These are phyloP conservation scores for Phytophthora capsici DNA, from an alignment of 352 stramenopile genomes.

Conservation along the genomic window DNA sequence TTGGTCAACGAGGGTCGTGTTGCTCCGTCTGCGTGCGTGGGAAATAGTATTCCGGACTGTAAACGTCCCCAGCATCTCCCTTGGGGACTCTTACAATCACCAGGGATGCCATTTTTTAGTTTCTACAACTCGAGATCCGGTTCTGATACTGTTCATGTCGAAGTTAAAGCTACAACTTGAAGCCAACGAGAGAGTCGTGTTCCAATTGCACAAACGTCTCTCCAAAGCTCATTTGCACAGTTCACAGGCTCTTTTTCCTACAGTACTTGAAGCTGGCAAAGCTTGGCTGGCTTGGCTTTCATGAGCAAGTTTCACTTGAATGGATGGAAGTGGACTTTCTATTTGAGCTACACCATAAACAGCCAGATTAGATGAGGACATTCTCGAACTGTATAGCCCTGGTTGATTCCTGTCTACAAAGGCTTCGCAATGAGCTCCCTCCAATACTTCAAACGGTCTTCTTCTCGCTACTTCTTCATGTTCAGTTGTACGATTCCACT, in stretches of 20 bases:
- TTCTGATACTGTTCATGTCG: conserved; percentile 25
- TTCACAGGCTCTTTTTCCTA: not conserved
- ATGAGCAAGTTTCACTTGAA: conserved; percentile 2
- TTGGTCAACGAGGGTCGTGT: conserved; percentile 10
- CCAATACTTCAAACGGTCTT: not conserved
- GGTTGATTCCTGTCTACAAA: not conserved
- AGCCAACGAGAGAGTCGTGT: not conserved
- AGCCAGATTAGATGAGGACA: conserved; percentile 25
- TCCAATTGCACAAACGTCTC: not conserved
- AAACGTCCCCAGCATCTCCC: conserved; percentile 13
- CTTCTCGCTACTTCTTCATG: not conserved
- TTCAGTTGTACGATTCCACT: not conserved
- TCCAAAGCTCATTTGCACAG: not conserved
- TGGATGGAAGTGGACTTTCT: conserved; percentile 19
- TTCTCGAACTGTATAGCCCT: conserved; percentile 23
- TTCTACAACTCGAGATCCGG: conserved; percentile 16
- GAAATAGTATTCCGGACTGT: conserved; percentile 18
- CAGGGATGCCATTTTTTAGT: conserved; percentile 8
- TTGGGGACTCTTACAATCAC: conserved; percentile 14
- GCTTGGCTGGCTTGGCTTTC: not conserved
- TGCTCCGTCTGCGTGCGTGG: conserved; percentile 1
- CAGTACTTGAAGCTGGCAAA: not conserved
- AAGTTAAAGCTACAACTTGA: conserved; percentile 28
- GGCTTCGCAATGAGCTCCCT: not conserved
- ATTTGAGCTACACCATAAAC: conserved; percentile 10